Evolutionary conservation across 805 yeast species (phyloP), one percentile per base, ranked within the genome.

Genomic region (Candida hungchunana): DNA sequence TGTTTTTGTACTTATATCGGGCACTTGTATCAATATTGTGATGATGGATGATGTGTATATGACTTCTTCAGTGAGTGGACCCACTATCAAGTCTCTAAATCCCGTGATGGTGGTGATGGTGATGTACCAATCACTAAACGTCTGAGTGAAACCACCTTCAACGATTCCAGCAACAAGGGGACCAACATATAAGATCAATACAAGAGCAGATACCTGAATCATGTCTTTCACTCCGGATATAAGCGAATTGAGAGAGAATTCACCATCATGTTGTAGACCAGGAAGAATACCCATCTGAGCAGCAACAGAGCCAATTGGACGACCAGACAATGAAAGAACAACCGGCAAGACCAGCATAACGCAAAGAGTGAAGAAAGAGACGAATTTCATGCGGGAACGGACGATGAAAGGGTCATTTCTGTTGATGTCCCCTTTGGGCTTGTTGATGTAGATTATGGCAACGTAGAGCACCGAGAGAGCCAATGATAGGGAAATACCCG

Each of bases 41-140:
- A 63, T 39, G 42, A 71, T 40, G 45, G 68, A 53, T 0, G 80
- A 65, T 2, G 94, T 64, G 53, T 78, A 86, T 2, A 83, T 71
- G 19, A 84, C 43, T 52, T 86, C 96, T 53, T 86, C 96, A 0
- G 90, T 77, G 2, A 80, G 31, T 4, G 96, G 96, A 0, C 88
- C 95, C 26, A 81, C 62, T 0, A 82, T 37, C 31, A 75, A 66
- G 52, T 81, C 78, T 40, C 93, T 58, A 17, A 76, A 22, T 1
- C 77, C 76, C 18, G 58, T 55, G 4, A 73, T 39, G 7, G 61
- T 56, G 7, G 25, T 11, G 16, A 62, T 47, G 10, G 8, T 8
- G 10, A 10, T 8, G 16, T 7, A 10, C 27, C 27, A 25, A 14
- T 25, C 16, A 20, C 23, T 8, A 20, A 20, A 11, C 16, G 8